Conservation (phyloP, 192 early-diverging fungal species). For the Gonapodya sp. region DNA sequence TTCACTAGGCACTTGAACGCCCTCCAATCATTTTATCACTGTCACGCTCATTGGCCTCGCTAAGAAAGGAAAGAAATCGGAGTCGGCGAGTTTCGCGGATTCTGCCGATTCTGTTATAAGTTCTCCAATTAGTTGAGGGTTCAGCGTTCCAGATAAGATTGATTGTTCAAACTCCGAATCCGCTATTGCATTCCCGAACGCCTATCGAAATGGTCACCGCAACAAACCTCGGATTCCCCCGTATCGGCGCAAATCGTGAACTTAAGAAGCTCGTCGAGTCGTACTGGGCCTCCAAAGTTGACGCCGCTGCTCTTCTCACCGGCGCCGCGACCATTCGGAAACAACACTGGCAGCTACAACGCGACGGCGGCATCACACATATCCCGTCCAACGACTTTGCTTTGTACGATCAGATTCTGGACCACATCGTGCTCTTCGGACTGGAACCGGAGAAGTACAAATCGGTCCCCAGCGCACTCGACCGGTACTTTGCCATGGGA, state of each 20-base stretch:
- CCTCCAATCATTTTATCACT: too few species aligned
- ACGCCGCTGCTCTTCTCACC: slow-evolving; percentile 52
- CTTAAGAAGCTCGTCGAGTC: slow-evolving; percentile 91
- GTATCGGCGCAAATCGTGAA: slow-evolving; percentile 89
- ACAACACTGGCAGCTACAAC: slow-evolving; percentile 65
- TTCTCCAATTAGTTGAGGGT: too few species aligned
- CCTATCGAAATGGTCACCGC: neutral
- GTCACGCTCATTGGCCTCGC: too few species aligned
- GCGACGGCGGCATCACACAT: slow-evolving; percentile 56
- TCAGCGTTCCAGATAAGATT: too few species aligned
- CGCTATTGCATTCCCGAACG: too few species aligned
- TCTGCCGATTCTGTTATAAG: too few species aligned
- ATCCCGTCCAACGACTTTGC: slow-evolving; percentile 93
- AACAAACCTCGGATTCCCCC: slow-evolving; percentile 62
- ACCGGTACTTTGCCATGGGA: slow-evolving; percentile 95
- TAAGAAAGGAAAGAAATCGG: too few species aligned
- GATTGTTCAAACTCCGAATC: too few species aligned
- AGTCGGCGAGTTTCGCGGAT: too few species aligned
- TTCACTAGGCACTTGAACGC: too few species aligned
- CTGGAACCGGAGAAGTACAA: slow-evolving; percentile 62
- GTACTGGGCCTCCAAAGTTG: slow-evolving; percentile 85
- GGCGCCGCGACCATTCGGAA: slow-evolving; percentile 60
- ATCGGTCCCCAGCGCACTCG: slow-evolving; percentile 47
- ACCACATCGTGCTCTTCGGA: slow-evolving; percentile 49
- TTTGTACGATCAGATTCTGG: slow-evolving; percentile 88